Percentiles rank a stretch among this genome's conserved stretches.
phyloP scores from a whole-genome alignment of 2,329 filamentous ascomycete genomes.

The Xylaria multiplex region DNA sequence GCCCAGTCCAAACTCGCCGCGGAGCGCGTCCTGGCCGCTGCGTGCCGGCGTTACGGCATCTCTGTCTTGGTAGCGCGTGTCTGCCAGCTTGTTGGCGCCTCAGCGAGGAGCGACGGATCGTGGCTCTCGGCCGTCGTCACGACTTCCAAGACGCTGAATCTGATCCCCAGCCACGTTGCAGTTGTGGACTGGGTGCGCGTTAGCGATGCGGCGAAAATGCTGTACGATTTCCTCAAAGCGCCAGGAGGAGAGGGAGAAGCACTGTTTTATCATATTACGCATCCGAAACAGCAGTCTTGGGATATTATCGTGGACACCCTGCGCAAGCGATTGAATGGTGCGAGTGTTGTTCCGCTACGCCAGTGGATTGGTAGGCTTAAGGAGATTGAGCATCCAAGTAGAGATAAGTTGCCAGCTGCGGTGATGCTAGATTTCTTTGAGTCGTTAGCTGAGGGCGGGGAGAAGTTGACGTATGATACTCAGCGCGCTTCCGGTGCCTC shows the following conservation, averaged over 20 bases:
- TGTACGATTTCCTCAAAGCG: background rate
- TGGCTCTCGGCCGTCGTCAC: no score
- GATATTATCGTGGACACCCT: background rate
- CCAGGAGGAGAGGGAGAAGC: background rate
- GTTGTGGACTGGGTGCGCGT: constrained; percentile 36
- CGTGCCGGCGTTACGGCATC: no score
- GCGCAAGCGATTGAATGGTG: background rate
- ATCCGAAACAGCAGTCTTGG: constrained; percentile 4
- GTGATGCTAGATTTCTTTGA: constrained; percentile 1
- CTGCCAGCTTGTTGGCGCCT: no score
- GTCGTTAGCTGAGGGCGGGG: background rate
- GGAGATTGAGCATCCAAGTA: background rate
- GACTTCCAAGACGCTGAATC: background rate
- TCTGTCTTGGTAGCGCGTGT: no score
- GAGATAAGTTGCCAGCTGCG: background rate
- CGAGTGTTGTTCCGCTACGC: background rate
- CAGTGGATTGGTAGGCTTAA: background rate
- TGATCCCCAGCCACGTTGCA: constrained; percentile 23
- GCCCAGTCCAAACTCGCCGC: constrained; percentile 38
- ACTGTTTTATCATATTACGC: background rate
- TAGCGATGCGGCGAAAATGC: background rate
- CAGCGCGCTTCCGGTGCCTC: background rate
- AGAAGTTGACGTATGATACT: background rate
- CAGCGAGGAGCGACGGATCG: no score
- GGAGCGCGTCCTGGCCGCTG: no score